Percentiles rank a stretch among this genome's conserved stretches.
These are phyloP conservation scores for Colletotrichum melonis DNA, from an alignment of 2,329 filamentous ascomycete genomes.

Conservation along the genomic window DNA sequence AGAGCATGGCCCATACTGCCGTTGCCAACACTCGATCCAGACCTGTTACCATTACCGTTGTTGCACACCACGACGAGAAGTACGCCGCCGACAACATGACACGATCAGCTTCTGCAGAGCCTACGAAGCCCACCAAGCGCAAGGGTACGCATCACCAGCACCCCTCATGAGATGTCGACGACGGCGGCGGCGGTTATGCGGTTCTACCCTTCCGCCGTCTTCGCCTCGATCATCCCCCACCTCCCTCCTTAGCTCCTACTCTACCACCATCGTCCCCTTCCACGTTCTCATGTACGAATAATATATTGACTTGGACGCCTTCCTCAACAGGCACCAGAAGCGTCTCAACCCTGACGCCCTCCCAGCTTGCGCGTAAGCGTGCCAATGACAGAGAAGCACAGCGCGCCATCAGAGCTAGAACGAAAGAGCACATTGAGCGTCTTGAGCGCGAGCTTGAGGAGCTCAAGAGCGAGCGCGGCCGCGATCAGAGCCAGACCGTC, in stretches of 20 bases:
- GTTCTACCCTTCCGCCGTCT: background rate
- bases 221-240: background rate
- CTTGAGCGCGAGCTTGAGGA: slow-evolving; percentile 82
- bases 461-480: slow-evolving; percentile 64
- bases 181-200: background rate
- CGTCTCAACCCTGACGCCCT: slow-evolving; percentile 87
- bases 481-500: slow-evolving; percentile 62
- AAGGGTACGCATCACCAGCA: slow-evolving; percentile 52
- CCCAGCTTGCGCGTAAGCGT: slow-evolving; percentile 89
- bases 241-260: background rate
- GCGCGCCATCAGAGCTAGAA: slow-evolving; percentile 86
- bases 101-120: slow-evolving; percentile 56
- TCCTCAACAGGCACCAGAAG: slow-evolving; percentile 69
- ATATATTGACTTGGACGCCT: slow-evolving; percentile 16
- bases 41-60: slow-evolving; percentile 25
- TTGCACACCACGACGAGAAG: slow-evolving; percentile 32
- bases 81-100: slow-evolving; percentile 47
- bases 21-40: slow-evolving; percentile 31
- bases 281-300: background rate
- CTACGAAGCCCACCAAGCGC: slow-evolving; percentile 55
- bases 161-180: background rate
- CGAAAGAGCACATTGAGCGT: slow-evolving; percentile 85
- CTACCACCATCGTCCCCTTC: slow-evolving; percentile 21
- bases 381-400: slow-evolving; percentile 94
- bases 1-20: slow-evolving; percentile 33